Conservation (phyloP, 768 basidiomycete species). For the Tulasnella calospora region DNA sequence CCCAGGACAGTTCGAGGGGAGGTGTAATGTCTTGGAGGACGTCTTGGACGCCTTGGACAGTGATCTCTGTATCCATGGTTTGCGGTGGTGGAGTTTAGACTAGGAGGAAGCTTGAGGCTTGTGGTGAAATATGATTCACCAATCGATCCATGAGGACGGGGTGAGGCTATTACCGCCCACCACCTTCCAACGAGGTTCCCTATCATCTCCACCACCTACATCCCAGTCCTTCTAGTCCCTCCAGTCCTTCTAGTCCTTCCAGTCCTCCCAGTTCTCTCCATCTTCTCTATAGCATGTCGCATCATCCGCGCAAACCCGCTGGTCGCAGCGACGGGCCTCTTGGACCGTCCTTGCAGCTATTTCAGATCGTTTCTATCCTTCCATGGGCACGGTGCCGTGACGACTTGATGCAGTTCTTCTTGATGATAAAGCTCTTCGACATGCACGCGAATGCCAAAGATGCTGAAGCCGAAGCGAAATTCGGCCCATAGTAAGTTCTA, state of each 20-base stretch:
- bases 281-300: neutral
- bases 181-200: no score
- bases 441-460: neutral
- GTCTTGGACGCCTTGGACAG: neutral
- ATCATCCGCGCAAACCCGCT: neutral
- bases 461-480: neutral
- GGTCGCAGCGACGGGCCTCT: neutral
- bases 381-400: neutral
- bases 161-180: no score
- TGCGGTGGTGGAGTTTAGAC: no score
- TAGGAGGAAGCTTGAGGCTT: no score
- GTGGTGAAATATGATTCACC: no score
- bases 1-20: neutral
- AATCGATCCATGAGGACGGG: no score
- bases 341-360: neutral
- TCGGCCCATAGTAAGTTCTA: neutral
- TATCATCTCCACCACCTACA: neutral
- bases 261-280: neutral
- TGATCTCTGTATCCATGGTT: neutral
- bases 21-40: neutral
- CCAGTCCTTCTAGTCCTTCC: no score
- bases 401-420: neutral
- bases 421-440: neutral
- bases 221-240: no score
- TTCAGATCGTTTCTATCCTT: neutral